A percentile compares a stretch with the other conserved stretches of the same genome.
phyloP scores from a whole-genome alignment of 805 yeast species.

The Suhomyces pyralidae region DNA sequence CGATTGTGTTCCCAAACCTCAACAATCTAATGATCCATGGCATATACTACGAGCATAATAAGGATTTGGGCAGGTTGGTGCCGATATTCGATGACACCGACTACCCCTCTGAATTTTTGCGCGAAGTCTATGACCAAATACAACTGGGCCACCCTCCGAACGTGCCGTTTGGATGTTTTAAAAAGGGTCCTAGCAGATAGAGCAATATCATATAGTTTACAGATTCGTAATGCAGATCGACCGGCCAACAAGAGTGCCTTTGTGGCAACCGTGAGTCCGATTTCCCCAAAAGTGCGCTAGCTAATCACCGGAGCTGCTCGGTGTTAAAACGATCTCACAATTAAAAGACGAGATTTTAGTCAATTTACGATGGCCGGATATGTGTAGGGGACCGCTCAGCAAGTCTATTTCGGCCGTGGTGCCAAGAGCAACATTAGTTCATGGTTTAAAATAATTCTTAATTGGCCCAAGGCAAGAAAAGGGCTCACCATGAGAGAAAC shows the following conservation, averaged over 20 bases:
- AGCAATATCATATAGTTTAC: background rate
- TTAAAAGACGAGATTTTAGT: background rate
- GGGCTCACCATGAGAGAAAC: background rate
- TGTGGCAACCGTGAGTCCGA: background rate
- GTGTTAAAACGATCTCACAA: conserved; percentile 4
- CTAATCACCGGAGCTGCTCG: background rate
- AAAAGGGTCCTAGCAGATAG: background rate
- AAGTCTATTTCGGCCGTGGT: background rate
- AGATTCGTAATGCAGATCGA: conserved; percentile 1
- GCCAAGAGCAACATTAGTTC: background rate
- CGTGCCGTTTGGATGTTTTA: conserved; percentile 8
- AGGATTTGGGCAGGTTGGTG: conserved; percentile 9
- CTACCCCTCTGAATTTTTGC: conserved; percentile 23
- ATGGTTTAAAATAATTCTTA: background rate
- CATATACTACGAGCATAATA: conserved; percentile 23
- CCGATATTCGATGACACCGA: conserved; percentile 28
- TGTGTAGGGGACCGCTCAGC: background rate
- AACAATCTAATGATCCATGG: conserved; percentile 37
- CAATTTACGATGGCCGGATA: background rate
- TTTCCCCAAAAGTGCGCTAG: background rate
- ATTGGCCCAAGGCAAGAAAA: background rate
- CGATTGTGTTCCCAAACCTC: conserved; percentile 19
- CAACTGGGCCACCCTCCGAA: background rate
- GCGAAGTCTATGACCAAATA: background rate
- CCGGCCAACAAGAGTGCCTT: conserved; percentile 2